These are phyloP conservation scores for Vinca major DNA, from an alignment of 305 asterid species.

Conservation along the genomic window DNA sequence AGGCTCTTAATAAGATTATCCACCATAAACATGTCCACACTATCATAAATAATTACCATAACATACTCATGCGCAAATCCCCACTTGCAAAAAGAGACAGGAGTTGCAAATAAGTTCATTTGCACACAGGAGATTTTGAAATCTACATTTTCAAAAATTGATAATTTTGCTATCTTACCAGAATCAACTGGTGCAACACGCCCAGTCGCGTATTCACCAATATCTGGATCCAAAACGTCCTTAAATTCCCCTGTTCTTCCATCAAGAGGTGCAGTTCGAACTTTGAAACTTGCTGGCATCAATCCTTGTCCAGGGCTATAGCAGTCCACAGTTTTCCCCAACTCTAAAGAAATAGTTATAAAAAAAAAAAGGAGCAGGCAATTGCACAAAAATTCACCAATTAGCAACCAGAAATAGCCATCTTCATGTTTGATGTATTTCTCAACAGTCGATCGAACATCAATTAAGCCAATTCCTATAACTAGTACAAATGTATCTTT, in stretches of 20 bases:
- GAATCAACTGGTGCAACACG: slow-evolving; percentile 94
- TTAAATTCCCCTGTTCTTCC: slow-evolving; percentile 51
- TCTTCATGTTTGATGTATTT: too few species aligned
- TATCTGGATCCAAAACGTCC: slow-evolving; percentile 73
- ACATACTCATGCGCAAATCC: too few species aligned
- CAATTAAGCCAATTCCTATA: too few species aligned
- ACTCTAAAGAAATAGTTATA: slow-evolving; percentile 31
- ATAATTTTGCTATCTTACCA: slow-evolving; percentile 30
- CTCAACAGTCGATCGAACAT: too few species aligned
- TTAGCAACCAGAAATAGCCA: not conserved
- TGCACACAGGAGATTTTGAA: not conserved
- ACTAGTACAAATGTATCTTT: too few species aligned
- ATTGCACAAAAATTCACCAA: not conserved
- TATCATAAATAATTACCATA: not conserved
- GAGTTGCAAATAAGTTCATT: not conserved
- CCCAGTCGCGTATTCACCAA: slow-evolving; percentile 81
- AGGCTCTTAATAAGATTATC: slow-evolving; percentile 73
- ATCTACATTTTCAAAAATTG: not conserved
- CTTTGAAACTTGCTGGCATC: slow-evolving; percentile 86
- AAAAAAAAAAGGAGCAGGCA: not conserved
- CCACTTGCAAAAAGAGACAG: too few species aligned
- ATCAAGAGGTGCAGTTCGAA: slow-evolving; percentile 48
- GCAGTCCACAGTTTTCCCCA: slow-evolving; percentile 83
- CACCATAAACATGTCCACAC: slow-evolving; percentile 63
- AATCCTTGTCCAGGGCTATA: slow-evolving; percentile 75